Evolutionary conservation across 2,329 filamentous ascomycete genomes (phyloP).

Genomic region (Trichoderma hamatum): DNA sequence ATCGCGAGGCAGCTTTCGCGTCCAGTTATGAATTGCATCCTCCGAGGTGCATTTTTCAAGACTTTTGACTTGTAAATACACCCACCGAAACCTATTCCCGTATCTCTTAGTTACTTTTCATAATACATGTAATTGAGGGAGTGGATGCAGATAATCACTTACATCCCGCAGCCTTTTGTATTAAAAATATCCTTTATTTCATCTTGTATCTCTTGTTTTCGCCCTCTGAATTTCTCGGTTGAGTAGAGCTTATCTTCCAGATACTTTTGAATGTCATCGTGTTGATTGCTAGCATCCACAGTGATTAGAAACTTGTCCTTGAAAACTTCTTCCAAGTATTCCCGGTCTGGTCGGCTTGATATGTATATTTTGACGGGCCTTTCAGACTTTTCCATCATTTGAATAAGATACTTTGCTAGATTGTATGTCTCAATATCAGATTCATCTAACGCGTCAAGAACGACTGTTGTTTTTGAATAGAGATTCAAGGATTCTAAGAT

Average conservation of each 20-base stretch:
- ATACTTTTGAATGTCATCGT: neutral
- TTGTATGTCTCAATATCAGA: neutral
- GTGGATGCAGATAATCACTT: neutral
- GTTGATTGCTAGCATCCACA: neutral
- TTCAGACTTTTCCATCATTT: neutral
- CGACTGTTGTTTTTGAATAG: neutral
- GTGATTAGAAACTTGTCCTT: neutral
- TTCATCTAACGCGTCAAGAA: neutral
- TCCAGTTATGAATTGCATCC: constrained; percentile 27
- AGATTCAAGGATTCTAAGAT: neutral
- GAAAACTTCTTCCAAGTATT: neutral
- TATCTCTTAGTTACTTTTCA: neutral
- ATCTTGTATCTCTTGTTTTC: neutral
- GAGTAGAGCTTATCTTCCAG: neutral
- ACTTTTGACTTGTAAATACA: constrained; percentile 28
- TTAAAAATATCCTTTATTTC: neutral
- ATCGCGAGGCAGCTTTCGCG: constrained; percentile 19
- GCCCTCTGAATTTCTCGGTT: neutral
- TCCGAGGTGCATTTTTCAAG: constrained; percentile 19
- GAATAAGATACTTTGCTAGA: neutral
- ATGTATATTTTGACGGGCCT: neutral
- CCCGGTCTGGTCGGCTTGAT: neutral
- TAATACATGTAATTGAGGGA: fast-evolving
- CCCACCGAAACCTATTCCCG: constrained; percentile 31
- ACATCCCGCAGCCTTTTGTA: neutral